Evolutionary conservation across 129 eudicot species (phyloP).

Genomic region (Chrysanthemum seticuspe): DNA sequence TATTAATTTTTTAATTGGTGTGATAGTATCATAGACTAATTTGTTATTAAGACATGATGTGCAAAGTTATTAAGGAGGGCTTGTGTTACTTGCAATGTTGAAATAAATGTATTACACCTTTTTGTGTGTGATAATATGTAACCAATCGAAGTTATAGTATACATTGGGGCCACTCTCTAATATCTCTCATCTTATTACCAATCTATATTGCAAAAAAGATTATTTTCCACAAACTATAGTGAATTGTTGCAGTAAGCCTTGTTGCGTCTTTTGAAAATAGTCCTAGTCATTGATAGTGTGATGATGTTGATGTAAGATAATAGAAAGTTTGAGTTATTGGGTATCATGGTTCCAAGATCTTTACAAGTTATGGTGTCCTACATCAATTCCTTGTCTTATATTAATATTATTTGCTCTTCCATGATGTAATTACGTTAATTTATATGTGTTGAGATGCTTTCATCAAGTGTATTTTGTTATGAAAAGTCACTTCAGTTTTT

Average conservation of each 20-base stretch:
- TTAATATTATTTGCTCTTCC: not conserved
- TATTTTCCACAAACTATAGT: conserved; percentile 19
- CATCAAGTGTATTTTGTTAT: not conserved
- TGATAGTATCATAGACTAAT: not conserved
- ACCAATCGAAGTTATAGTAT: not conserved
- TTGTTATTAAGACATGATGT: not conserved
- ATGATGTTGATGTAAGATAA: not conserved
- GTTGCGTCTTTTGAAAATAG: not conserved
- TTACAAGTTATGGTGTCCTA: not conserved
- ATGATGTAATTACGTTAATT: not conserved
- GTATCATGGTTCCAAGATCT: not conserved
- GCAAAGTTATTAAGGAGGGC: conserved; percentile 14
- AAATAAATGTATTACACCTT: too few species aligned
- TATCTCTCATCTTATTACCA: not conserved
- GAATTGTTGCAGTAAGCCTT: not conserved
- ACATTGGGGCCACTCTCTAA: not conserved
- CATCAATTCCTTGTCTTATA: not conserved
- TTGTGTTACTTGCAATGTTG: conserved; percentile 9
- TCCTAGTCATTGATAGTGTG: not conserved
- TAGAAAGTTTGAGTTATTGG: not conserved
- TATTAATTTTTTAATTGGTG: not conserved
- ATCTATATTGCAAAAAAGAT: not conserved
- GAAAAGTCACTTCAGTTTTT: not conserved
- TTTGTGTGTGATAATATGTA: not conserved
- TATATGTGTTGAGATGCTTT: not conserved